Conservation (phyloP, 83 land plant species). For the Picea abies region DNA sequence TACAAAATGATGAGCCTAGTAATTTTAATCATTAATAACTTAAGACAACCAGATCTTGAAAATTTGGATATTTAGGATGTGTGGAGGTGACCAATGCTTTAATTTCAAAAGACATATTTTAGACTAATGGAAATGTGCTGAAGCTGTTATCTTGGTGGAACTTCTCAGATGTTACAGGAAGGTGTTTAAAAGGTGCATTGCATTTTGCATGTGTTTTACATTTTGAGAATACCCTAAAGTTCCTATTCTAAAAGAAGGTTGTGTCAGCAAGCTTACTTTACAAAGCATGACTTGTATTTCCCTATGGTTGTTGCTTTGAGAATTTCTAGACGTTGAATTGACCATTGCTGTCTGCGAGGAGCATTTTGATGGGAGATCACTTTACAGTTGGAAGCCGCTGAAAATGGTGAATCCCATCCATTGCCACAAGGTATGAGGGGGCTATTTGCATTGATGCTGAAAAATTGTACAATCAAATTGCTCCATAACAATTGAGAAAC, state of each 20-base stretch:
- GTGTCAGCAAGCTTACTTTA: not conserved
- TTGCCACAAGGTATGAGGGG: not conserved
- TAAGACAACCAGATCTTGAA: not conserved
- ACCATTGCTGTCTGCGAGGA: not conserved
- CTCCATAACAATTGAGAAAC: not conserved
- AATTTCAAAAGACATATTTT: not conserved
- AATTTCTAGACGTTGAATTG: not conserved
- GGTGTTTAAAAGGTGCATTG: not conserved
- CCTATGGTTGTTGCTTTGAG: not conserved
- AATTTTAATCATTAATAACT: not conserved
- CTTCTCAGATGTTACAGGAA: not conserved
- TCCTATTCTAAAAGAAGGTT: not conserved
- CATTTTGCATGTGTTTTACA: conserved; percentile 3
- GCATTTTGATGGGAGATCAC: not conserved
- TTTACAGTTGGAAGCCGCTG: not conserved
- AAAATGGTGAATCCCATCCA: not conserved
- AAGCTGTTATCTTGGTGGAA: not conserved
- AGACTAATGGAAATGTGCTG: not conserved
- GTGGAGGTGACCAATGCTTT: not conserved
- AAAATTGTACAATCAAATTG: not conserved
- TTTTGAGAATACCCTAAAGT: not conserved
- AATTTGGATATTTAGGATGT: not conserved
- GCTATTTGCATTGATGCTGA: too few relatives aligned
- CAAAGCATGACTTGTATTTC: not conserved
- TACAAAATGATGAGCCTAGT: not conserved